A percentile compares a stretch with the other conserved stretches of the same genome.
phyloP scores from a whole-genome alignment of 1,284 basidiomycete species.

The Sanghuangporus sanghuang region DNA sequence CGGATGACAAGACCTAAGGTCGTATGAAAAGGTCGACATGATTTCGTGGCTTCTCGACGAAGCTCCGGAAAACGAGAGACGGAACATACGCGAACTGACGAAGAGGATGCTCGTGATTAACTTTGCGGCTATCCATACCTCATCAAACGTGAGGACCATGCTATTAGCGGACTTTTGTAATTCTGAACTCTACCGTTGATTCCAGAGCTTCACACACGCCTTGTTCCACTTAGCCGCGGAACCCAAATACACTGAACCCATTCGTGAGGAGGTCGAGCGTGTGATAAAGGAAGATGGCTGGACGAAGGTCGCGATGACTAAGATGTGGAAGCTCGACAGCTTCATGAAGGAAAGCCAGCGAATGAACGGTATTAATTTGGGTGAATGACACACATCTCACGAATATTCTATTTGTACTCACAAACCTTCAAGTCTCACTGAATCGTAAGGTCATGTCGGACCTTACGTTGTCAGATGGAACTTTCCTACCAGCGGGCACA shows the following conservation, averaged over 20 bases:
- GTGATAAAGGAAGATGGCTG: constrained; percentile 36
- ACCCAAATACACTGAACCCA: constrained; percentile 35
- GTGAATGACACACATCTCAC: constrained; percentile 15
- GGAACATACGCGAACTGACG: constrained; percentile 17
- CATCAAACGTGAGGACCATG: constrained; percentile 22
- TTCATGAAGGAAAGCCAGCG: constrained; percentile 44
- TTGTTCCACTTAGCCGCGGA: constrained; percentile 38
- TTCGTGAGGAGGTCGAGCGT: constrained; percentile 41
- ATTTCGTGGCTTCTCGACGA: constrained; percentile 16
- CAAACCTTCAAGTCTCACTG: constrained; percentile 17
- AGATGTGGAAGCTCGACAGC: constrained; percentile 44
- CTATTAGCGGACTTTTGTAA: constrained; percentile 23
- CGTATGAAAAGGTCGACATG: constrained; percentile 6
- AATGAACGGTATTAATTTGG: constrained; percentile 26
- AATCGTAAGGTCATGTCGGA: constrained; percentile 28
- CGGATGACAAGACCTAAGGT: background rate
- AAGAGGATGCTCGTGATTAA: constrained; percentile 25
- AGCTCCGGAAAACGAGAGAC: constrained; percentile 10
- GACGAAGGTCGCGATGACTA: constrained; percentile 37
- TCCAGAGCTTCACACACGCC: constrained; percentile 32
- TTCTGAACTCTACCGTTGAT: constrained; percentile 13
- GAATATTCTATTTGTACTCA: background rate
- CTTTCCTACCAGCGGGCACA: constrained; percentile 37
- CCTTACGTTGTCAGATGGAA: constrained; percentile 37
- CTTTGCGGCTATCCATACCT: constrained; percentile 30